A percentile compares a stretch with the other conserved stretches of the same genome.
Evolutionary conservation across 1,284 basidiomycete genomes (phyloP).

Genomic region (Cryptococcus sp.): DNA sequence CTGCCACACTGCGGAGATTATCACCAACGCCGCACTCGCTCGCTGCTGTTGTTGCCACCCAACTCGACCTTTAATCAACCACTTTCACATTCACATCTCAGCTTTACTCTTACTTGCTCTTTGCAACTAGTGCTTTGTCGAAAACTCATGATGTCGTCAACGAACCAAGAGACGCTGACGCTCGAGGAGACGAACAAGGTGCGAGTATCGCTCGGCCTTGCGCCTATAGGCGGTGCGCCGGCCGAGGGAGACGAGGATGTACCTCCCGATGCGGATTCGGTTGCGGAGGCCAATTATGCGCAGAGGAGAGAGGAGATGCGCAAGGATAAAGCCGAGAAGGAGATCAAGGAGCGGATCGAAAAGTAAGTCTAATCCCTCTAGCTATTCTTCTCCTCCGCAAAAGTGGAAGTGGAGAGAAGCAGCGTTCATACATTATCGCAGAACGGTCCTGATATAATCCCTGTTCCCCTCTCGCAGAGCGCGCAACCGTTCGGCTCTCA

Average conservation of each 20-base stretch:
- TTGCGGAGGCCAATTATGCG: constrained; percentile 80
- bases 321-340: constrained; percentile 73
- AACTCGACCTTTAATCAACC: constrained; percentile 1
- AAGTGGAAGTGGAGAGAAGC: neutral
- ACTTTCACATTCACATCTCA: neutral
- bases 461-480: constrained; percentile 20
- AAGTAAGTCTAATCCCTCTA: constrained; percentile 67
- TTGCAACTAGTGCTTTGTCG: neutral
- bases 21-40: neutral
- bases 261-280: constrained; percentile 60
- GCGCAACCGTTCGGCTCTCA: constrained; percentile 85
- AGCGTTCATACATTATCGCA: constrained; percentile 15
- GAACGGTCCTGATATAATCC: constrained; percentile 10
- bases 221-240: constrained; percentile 79
- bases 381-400: neutral
- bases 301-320: constrained; percentile 68
- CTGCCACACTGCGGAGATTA: constrained; percentile 6
- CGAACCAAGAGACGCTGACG: constrained; percentile 54
- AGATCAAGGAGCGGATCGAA: constrained; percentile 74
- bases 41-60: constrained; percentile 9
- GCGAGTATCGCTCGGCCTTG: constrained; percentile 89
- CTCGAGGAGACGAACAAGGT: constrained; percentile 98
- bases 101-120: neutral
- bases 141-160: constrained; percentile 9
- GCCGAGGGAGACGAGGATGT: constrained; percentile 54